Conservation (phyloP, 257 asterid species). For the Echium plantagineum region DNA sequence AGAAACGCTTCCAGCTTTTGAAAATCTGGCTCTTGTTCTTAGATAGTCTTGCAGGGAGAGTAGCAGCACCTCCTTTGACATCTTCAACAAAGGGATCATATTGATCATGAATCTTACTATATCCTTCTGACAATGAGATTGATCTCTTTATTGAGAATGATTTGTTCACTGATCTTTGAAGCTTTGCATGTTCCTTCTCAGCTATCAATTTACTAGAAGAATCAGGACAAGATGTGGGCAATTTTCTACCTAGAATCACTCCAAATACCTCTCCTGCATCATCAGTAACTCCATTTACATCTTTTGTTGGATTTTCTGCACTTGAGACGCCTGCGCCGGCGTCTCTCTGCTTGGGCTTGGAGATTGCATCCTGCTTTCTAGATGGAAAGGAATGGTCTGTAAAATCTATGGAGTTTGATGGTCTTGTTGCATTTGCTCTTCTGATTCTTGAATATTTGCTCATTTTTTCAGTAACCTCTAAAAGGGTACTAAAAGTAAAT, state of each 20-base stretch:
- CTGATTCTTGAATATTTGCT: constrained; percentile 18
- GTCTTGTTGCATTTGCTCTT: constrained; percentile 4
- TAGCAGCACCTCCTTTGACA: neutral
- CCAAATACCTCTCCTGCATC: constrained; percentile 29
- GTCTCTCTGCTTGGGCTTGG: neutral
- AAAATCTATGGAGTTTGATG: constrained; percentile 22
- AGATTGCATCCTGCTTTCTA: constrained; percentile 6
- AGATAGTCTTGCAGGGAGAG: constrained; percentile 2
- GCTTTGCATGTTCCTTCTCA: constrained; percentile 13
- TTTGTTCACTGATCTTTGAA: constrained; percentile 11
- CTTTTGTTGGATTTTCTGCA: neutral
- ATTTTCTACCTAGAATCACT: constrained; percentile 21
- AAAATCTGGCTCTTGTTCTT: constrained; percentile 21
- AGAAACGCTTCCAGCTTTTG: constrained; percentile 18
- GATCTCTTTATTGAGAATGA: constrained; percentile 22
- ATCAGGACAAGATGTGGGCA: constrained; percentile 10
- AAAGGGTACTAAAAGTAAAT: neutral
- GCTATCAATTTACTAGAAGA: constrained; percentile 8
- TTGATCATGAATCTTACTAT: constrained; percentile 25
- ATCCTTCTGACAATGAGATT: constrained; percentile 24
- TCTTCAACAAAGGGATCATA: constrained; percentile 8
- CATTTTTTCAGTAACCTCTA: constrained; percentile 6
- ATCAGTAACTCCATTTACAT: neutral
- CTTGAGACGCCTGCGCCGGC: neutral
- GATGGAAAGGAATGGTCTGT: constrained; percentile 13